phyloP scores from a whole-genome alignment of 805 yeast species.

The Saccharomyces kudriavzevii region DNA sequence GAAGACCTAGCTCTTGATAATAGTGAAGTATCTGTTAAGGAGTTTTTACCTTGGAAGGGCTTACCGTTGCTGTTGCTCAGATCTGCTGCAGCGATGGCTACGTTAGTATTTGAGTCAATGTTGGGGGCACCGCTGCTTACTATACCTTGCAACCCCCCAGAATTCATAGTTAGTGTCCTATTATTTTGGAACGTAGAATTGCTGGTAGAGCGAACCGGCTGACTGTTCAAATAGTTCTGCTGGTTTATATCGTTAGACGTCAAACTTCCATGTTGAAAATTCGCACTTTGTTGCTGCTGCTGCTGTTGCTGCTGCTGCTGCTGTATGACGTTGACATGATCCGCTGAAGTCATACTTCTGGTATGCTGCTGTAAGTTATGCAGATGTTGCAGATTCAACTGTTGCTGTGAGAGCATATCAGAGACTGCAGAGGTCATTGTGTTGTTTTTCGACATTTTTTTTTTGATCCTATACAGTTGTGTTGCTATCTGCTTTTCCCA shows the following conservation, averaged over 20 bases:
- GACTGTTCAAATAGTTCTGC: not conserved
- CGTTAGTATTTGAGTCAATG: not conserved
- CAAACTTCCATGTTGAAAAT: not conserved
- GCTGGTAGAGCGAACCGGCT: not conserved
- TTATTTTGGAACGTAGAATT: not conserved
- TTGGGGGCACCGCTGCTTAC: not conserved
- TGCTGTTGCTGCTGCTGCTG: constrained; percentile 1
- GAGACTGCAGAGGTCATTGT: constrained; percentile 31
- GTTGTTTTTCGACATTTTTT: constrained; percentile 29
- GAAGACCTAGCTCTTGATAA: constrained; percentile 11
- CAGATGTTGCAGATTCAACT: constrained; percentile 40
- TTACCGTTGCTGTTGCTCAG: not conserved
- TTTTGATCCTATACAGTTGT: not conserved
- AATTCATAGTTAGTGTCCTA: not conserved
- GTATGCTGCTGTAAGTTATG: constrained; percentile 39
- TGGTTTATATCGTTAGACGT: not conserved
- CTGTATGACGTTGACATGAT: constrained; percentile 4
- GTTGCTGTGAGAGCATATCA: constrained; percentile 36
- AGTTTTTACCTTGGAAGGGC: constrained; percentile 8
- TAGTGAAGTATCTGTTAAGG: constrained; percentile 10
- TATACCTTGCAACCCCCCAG: not conserved
- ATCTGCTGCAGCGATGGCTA: not conserved
- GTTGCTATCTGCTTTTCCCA: not conserved
- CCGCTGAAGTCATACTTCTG: constrained; percentile 34
- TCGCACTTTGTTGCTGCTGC: not conserved